phyloP scores from a whole-genome alignment of 2,329 filamentous ascomycete species.

The Phoma sp. region DNA sequence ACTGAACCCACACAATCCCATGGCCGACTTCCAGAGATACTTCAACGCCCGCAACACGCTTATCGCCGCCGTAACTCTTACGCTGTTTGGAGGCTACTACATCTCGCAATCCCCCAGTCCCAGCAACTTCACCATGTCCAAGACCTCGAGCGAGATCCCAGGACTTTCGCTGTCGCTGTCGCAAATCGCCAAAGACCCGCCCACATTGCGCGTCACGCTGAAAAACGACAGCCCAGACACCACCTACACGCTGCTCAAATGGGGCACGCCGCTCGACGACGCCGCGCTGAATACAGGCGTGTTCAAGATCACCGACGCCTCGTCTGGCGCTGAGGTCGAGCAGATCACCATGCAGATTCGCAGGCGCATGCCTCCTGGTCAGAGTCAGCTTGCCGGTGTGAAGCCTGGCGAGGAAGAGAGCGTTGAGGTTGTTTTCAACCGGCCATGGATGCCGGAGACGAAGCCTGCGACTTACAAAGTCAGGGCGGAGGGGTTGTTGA shows the following conservation, averaged over 20 bases:
- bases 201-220: constrained; percentile 44
- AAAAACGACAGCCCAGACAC: constrained; percentile 43
- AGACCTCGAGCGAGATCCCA: constrained; percentile 24
- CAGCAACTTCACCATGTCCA: constrained; percentile 33
- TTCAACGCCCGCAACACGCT: constrained; percentile 38
- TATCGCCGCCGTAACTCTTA: constrained; percentile 32
- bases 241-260: constrained; percentile 47
- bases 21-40: constrained; percentile 21
- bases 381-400: constrained; percentile 45
- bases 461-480: constrained; percentile 48
- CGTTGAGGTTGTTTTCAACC: constrained; percentile 45
- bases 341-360: constrained; percentile 44
- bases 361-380: constrained; percentile 46
- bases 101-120: constrained; percentile 30
- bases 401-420: constrained; percentile 41
- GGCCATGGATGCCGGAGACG: constrained; percentile 46
- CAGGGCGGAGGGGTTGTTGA: constrained; percentile 41
- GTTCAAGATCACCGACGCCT: constrained; percentile 40
- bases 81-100: constrained; percentile 39
- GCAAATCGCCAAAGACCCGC: constrained; percentile 38
- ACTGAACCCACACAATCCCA: not conserved
- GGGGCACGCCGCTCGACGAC: constrained; percentile 50
- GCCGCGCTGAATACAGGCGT: constrained; percentile 48
- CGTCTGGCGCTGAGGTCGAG: constrained; percentile 35
- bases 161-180: constrained; percentile 38